Evolutionary conservation across 192 early-diverging fungal species (phyloP).

Genomic region (Jimgerdemannia lactiflua): DNA sequence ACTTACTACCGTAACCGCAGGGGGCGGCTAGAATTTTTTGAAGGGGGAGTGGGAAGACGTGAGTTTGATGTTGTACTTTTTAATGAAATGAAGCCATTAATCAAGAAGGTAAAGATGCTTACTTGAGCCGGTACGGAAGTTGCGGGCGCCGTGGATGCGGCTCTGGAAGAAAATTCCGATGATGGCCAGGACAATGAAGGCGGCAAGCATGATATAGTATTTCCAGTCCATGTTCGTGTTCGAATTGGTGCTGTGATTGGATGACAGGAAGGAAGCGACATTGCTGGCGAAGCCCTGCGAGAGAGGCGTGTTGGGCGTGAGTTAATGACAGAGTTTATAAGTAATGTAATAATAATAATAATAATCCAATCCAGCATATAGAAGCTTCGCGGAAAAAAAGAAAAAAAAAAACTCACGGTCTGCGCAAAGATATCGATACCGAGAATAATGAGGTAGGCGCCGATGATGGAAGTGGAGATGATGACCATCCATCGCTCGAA

Average conservation of each 20-base stretch:
- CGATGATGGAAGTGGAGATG: constrained; percentile 67
- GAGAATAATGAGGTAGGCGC: constrained; percentile 69
- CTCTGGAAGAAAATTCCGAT: neutral
- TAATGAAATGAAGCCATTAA: too few relatives aligned
- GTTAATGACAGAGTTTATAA: too few relatives aligned
- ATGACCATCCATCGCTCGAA: constrained; percentile 58
- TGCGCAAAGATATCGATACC: constrained; percentile 76
- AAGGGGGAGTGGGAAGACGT: too few relatives aligned
- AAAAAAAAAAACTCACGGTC: constrained; percentile 17
- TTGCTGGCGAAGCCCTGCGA: constrained; percentile 41
- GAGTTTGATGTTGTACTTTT: too few relatives aligned
- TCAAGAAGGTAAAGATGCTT: too few relatives aligned
- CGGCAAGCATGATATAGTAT: neutral
- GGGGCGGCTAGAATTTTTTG: neutral
- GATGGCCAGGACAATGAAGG: neutral
- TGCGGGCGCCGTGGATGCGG: neutral
- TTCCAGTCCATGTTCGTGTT: neutral
- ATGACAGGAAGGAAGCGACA: neutral
- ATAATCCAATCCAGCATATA: too few relatives aligned
- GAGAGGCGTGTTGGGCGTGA: too few relatives aligned
- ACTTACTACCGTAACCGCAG: neutral
- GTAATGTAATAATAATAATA: too few relatives aligned
- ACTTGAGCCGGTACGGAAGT: neutral
- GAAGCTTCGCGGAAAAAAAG: too few relatives aligned
- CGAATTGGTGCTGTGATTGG: neutral